Evolutionary conservation across 495 filamentous ascomycete species (phyloP).

Genomic region (Paragyromitra xinjiangensis): DNA sequence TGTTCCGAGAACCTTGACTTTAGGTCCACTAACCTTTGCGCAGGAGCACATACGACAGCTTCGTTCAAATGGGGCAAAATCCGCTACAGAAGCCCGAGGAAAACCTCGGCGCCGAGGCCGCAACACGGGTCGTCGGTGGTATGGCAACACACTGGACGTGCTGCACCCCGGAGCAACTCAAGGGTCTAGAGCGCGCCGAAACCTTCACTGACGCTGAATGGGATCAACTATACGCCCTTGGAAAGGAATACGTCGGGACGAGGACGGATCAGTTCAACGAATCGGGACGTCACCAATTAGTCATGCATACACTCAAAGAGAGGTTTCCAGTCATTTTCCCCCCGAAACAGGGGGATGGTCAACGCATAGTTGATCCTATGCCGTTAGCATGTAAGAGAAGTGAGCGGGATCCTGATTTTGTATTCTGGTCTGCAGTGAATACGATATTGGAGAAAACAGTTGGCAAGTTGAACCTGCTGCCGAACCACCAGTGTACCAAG

Average conservation of each 20-base stretch:
- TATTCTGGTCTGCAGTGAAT: background rate
- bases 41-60: background rate
- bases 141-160: slow-evolving; percentile 30
- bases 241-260: slow-evolving; percentile 1
- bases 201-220: slow-evolving; percentile 10
- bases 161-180: background rate
- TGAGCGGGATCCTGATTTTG: background rate
- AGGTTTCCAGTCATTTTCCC: background rate
- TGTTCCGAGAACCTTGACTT: background rate
- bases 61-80: slow-evolving; percentile 10
- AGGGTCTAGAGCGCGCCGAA: background rate
- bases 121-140: slow-evolving; percentile 8
- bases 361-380: background rate
- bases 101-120: slow-evolving; percentile 6
- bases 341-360: too few species aligned
- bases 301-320: background rate
- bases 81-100: background rate
- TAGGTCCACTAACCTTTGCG: background rate
- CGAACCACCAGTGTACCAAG: slow-evolving; percentile 17
- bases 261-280: background rate
- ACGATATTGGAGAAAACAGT: slow-evolving; percentile 2
- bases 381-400: background rate
- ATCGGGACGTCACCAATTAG: slow-evolving; percentile 9
- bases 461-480: background rate
- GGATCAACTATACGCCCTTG: background rate